Conservation (phyloP, 768 basidiomycete species). For the Kondoa malvinella region DNA sequence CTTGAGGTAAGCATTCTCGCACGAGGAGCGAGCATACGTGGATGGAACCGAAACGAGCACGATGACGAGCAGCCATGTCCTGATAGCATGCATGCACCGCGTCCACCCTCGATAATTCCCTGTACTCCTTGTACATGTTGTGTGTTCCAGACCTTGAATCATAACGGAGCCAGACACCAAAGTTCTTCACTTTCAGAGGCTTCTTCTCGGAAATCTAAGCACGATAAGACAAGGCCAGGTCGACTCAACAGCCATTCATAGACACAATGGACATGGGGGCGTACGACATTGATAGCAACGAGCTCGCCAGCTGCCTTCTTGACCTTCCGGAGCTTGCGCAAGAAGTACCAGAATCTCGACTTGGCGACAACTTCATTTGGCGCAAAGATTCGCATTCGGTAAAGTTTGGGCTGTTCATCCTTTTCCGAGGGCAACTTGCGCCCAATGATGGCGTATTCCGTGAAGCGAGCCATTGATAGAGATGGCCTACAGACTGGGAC, state of each 20-base stretch:
- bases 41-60: constrained; percentile 97
- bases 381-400: constrained; percentile 98
- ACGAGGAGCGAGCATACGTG: constrained; percentile 42
- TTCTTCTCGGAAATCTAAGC: constrained; percentile 86
- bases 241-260: neutral
- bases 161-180: constrained; percentile 98
- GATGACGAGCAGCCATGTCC: constrained; percentile 98
- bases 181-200: constrained; percentile 98
- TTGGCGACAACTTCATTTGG: constrained; percentile 98
- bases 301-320: constrained; percentile 99
- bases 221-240: neutral
- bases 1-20: neutral
- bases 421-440: constrained; percentile 87
- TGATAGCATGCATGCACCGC: constrained; percentile 96
- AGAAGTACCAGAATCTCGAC: constrained; percentile 99
- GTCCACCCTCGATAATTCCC: constrained; percentile 80
- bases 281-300: constrained; percentile 89
- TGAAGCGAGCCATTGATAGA: constrained; percentile 40
- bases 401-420: constrained; percentile 92
- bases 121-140: constrained; percentile 99
- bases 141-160: constrained; percentile 98
- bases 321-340: constrained; percentile 94
- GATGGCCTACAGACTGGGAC: no score
- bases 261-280: constrained; percentile 35
- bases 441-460: constrained; percentile 91